phyloP scores from a whole-genome alignment of 805 yeast genomes.

The Yarrowia osloensis region DNA sequence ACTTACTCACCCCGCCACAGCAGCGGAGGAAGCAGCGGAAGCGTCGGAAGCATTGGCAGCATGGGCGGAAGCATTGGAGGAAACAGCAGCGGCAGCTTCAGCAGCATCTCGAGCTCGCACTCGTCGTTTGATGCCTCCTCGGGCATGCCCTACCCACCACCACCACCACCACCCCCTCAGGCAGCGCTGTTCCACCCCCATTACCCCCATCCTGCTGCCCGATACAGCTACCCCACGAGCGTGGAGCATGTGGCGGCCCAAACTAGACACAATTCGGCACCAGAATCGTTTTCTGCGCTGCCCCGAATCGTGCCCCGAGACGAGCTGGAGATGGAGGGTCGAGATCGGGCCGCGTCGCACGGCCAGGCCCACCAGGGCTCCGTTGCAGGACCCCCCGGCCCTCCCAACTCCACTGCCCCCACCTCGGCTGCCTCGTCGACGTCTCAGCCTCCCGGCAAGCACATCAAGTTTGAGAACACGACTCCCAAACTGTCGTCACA shows the following conservation, averaged over 20 bases:
- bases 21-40: conserved; percentile 1
- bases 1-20: background rate
- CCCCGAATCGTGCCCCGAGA: conserved; percentile 34
- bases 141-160: conserved; percentile 5
- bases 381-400: background rate
- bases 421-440: background rate
- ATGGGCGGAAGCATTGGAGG: conserved; percentile 1
- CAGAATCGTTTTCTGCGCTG: conserved; percentile 9
- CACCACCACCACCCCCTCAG: conserved; percentile 12
- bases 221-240: conserved; percentile 16
- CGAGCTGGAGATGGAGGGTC: conserved; percentile 12
- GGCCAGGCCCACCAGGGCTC: background rate
- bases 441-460: background rate
- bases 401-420: background rate
- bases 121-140: conserved; percentile 13
- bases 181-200: conserved; percentile 13
- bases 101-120: conserved; percentile 20
- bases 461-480: conserved; percentile 25
- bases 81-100: background rate
- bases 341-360: background rate
- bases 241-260: conserved; percentile 5
- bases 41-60: conserved; percentile 2
- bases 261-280: conserved; percentile 11
- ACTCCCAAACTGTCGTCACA: conserved; percentile 18
- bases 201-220: conserved; percentile 5